A percentile compares a stretch with the other conserved stretches of the same genome.
phyloP scores from a whole-genome alignment of 345 rosid species.

The Linum tenue region DNA sequence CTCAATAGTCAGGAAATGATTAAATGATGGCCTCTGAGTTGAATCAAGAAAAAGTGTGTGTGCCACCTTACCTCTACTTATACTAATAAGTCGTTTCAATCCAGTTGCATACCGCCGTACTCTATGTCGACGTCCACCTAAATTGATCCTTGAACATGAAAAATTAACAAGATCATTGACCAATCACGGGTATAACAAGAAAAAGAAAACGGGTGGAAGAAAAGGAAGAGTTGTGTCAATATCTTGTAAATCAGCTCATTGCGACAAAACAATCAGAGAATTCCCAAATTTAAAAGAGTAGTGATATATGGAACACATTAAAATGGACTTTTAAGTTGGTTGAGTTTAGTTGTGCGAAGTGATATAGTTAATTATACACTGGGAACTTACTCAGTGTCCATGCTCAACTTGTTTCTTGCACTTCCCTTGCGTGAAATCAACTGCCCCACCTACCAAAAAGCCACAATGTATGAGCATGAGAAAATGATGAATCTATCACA shows the following conservation, averaged over 20 bases:
- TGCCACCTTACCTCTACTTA: conserved; percentile 68
- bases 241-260: too few species aligned
- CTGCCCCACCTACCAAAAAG: conserved; percentile 53
- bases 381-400: conserved; percentile 68
- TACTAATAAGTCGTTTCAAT: conserved; percentile 64
- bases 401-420: conserved; percentile 66
- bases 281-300: too few species aligned
- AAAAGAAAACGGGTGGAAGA: too few species aligned
- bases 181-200: background rate
- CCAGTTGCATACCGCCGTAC: conserved; percentile 86
- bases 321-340: background rate
- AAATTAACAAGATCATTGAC: background rate
- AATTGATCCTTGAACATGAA: conserved; percentile 48
- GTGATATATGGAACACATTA: too few species aligned
- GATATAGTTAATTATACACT: conserved; percentile 10
- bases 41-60: background rate
- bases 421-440: conserved; percentile 57
- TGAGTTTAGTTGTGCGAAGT: background rate
- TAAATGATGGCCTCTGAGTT: too few species aligned
- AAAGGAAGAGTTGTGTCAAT: too few species aligned
- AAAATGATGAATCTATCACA: background rate
- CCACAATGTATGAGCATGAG: conserved; percentile 6
- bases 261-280: too few species aligned
- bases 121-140: conserved; percentile 83
- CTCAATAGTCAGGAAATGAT: too few species aligned